These are phyloP conservation scores for Durusdinium trenchii DNA, from an alignment of 73 alveolate genomes.

Conservation along the genomic window DNA sequence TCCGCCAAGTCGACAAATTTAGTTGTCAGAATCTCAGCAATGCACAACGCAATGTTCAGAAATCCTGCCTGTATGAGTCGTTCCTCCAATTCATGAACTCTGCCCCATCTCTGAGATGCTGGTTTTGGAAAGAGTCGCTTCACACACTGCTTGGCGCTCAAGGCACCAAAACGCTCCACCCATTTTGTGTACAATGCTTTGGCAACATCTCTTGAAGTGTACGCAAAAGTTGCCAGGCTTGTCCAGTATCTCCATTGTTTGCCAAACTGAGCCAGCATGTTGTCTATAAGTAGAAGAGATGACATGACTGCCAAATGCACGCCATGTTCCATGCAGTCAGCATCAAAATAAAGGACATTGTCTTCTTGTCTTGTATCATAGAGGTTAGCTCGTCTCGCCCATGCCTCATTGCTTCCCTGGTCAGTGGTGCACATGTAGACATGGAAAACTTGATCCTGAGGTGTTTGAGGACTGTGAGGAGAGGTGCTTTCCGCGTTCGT, in stretches of 20 bases:
- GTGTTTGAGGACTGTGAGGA: no score
- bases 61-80: background rate
- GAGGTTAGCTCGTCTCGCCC: background rate
- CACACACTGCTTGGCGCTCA: background rate
- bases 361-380: background rate
- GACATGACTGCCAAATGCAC: constrained; percentile 10
- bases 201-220: background rate
- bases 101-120: constrained; percentile 24
- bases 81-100: constrained; percentile 12
- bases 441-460: background rate
- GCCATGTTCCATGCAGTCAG: constrained; percentile 1
- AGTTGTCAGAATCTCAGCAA: background rate
- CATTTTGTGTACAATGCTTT: background rate
- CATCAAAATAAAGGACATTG: background rate
- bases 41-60: background rate
- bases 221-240: constrained; percentile 17
- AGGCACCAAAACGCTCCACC: background rate
- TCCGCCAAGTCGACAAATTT: background rate
- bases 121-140: constrained; percentile 10
- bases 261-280: background rate
- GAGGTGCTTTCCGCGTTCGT: no score
- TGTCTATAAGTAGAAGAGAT: background rate
- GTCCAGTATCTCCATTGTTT: background rate
- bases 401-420: constrained; percentile 17
- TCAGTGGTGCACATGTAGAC: constrained; percentile 26